Evolutionary conservation across 495 filamentous ascomycete genomes (phyloP).

Genomic region (Xylaria palmicola): DNA sequence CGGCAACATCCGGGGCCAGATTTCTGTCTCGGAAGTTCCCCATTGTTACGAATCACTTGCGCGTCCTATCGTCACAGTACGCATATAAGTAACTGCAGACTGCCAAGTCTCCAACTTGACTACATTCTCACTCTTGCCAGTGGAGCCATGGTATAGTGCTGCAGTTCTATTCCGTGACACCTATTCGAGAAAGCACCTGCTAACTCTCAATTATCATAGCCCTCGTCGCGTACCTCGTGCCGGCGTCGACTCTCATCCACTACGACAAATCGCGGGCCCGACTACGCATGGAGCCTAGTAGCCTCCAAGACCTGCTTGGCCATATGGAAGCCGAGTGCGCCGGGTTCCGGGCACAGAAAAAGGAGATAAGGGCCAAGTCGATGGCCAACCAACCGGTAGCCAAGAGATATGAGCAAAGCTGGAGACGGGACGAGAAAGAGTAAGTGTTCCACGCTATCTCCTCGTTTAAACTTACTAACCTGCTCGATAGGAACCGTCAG

Average conservation of each 20-base stretch:
- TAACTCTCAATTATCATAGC: background rate
- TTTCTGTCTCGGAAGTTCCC: no score
- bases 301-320: background rate
- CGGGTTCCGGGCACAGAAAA: background rate
- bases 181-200: background rate
- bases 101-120: no score
- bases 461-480: background rate
- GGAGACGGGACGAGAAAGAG: background rate
- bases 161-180: background rate
- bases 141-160: no score
- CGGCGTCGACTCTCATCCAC: background rate
- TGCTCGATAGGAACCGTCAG: background rate
- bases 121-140: no score
- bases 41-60: no score
- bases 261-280: background rate
- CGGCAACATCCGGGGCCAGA: no score
- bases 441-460: background rate
- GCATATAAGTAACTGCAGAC: no score
- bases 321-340: background rate
- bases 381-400: background rate
- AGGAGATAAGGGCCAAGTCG: background rate
- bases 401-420: background rate
- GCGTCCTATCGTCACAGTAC: no score
- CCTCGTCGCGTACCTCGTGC: background rate
- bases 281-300: slow-evolving; percentile 3